Evolutionary conservation across 2,329 filamentous ascomycete genomes (phyloP), one percentile per base, ranked within the genome.

Genomic region (Pyrenochaeta sp.): DNA sequence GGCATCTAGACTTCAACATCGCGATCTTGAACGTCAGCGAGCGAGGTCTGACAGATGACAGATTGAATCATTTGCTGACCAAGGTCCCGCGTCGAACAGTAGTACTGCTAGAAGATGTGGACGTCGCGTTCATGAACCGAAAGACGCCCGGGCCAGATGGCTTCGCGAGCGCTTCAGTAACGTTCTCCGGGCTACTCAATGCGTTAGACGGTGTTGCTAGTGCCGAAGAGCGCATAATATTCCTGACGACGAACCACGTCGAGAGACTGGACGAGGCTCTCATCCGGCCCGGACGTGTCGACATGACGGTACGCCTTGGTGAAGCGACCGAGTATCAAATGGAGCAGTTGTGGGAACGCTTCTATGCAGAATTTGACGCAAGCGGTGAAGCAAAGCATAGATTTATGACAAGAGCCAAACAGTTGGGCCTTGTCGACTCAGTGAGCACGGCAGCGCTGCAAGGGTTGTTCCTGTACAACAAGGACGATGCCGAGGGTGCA

Each of bases 391-490:
- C 88, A 22, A 88, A 88, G 68, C 79, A 85, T 67, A 81, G 84
- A 19, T 98, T 99, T 80, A 78, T 98, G 63, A 73, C 83, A 24
- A 87, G 86, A 59, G 85, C 96, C 12, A 84, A 88, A 44, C 84
- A 88, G 48, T 81, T 95, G 15, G 90, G 90, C 0, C 78, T 97
- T 27, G 86, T 96, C 52, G 85, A 87, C 19, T 82, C 85, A 50
- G 82, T 92, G 15, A 98, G 93, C 75, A 93, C 94, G 4, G 95
- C 95, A 28, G 92, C 93, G 24, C 88, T 99, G 30, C 95, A 99
- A 78, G 95, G 95, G 0, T 79, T 99, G 44, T 99, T 99, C 77
- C 78, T 98, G 76, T 96, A 96, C 77, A 96, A 98, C 79, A 99
- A 99, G 80, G 91, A 90, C 63, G 86, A 96, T 68, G 91, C 93